Evolutionary conservation across 371 early-diverging fungal species (phyloP).

Genomic region (Rhizopus sp.): DNA sequence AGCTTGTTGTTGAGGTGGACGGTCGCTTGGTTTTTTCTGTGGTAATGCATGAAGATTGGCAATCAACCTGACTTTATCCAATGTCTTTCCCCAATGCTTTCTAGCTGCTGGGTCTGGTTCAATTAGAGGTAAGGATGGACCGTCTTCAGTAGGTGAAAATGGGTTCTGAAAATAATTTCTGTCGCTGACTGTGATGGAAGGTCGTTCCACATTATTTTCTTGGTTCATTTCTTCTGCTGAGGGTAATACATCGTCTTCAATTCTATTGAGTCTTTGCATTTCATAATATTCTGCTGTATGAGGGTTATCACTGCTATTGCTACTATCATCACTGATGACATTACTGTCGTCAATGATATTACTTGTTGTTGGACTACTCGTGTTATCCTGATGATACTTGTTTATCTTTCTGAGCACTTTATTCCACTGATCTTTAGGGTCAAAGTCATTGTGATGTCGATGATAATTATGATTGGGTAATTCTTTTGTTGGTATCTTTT

Average conservation of each 20-base stretch:
- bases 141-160: slow-evolving; percentile 13
- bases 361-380: neutral
- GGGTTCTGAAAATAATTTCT: slow-evolving; percentile 27
- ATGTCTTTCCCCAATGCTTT: slow-evolving; percentile 44
- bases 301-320: neutral
- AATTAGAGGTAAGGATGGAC: neutral
- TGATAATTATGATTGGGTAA: slow-evolving; percentile 2
- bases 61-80: slow-evolving; percentile 46
- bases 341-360: neutral
- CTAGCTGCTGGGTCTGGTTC: slow-evolving; percentile 17
- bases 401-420: slow-evolving; percentile 19
- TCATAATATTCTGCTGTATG: neutral
- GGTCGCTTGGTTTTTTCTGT: neutral
- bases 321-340: neutral
- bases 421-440: slow-evolving; percentile 39
- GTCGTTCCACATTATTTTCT: neutral
- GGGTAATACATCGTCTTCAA: slow-evolving; percentile 18
- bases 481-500: slow-evolving; percentile 7
- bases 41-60: slow-evolving; percentile 32
- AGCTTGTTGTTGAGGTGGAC: neutral
- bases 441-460: slow-evolving; percentile 16
- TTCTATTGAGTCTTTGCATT: slow-evolving; percentile 2
- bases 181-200: neutral
- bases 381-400: neutral
- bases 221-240: slow-evolving; percentile 20